Evolutionary conservation across 1,139 yeast species (phyloP), one percentile per base, ranked within the genome.

Genomic region (Debaryomycetaceae sp.): DNA sequence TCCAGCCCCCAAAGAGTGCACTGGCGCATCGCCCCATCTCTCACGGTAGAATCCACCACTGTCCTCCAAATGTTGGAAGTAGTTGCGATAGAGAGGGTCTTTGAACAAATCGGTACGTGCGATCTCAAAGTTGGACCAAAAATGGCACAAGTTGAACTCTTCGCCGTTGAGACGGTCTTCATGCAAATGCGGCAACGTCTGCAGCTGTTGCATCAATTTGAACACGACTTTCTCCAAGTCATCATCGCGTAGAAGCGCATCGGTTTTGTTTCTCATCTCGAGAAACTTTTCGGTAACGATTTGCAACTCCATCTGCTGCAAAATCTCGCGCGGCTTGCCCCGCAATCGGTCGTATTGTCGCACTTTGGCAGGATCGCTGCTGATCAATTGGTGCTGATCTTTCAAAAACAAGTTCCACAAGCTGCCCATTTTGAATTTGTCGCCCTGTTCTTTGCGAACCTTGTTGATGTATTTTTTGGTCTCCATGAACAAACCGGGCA

Each of bases 21-120:
- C 77, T 0, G 96, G 95, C 0, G 96, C 96, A 63, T 88, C 96
- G 1, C 96, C 96, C 96, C 96, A 88, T 48, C 96, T 61, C 51
- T 88, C 96, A 32, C 71, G 70, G 67, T 78, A 85, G 49, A 88
- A 88, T 0, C 96, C 96, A 7, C 89, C 86, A 9, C 78, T 65
- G 9, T 54, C 34, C 35, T 88, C 96, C 33, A 88, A 56, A 41
- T 66, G 75, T 22, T 77, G 57, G 51, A 83, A 84, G 49, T 80
- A 86, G 15, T 66, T 65, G 35, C 75, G 65, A 53, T 88, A 88
- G 16, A 65, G 53, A 9, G 73, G 68, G 15, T 83, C 75, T 22
- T 71, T 66, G 65, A 86, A 88, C 12, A 86, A 53, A 44, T 79
- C 86, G 3, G 85, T 71, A 32, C 84, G 59, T 2, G 96, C 95